A percentile compares a stretch with the other conserved stretches of the same genome.
phyloP scores from a whole-genome alignment of 495 filamentous ascomycete genomes.

The Trichoderma orchidacearum region DNA sequence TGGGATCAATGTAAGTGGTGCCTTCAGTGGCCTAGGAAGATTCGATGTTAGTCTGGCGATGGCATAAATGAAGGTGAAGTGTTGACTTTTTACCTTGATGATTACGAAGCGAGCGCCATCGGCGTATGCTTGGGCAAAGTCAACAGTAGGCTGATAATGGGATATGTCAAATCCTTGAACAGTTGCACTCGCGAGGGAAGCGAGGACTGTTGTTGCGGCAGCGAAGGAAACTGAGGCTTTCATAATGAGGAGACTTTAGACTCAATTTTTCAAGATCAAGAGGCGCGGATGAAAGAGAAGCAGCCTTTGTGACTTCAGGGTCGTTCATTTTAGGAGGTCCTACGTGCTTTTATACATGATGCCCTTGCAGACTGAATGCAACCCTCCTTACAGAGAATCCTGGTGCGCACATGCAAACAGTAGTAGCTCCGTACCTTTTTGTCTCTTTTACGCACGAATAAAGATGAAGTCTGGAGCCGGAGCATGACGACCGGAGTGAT shows the following conservation, averaged over 20 bases:
- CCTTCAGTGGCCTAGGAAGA: slow-evolving; percentile 42
- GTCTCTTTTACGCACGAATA: no score
- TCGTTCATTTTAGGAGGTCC: no score
- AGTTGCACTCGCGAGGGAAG: slow-evolving; percentile 17
- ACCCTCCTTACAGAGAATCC: background rate
- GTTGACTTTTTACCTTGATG: slow-evolving; percentile 49
- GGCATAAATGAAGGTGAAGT: background rate
- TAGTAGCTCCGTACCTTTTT: no score
- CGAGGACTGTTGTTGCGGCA: background rate
- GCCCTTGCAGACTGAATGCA: background rate
- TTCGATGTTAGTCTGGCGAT: background rate
- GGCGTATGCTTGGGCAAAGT: slow-evolving; percentile 38
- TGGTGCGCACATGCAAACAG: background rate
- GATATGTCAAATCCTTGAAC: slow-evolving; percentile 54
- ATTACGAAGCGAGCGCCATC: slow-evolving; percentile 48
- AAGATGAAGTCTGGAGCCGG: no score
- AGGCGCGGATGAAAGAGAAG: no score
- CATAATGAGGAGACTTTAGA: background rate
- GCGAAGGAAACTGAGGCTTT: background rate
- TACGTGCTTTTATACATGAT: background rate
- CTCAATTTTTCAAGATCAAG: background rate
- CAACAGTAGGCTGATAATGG: slow-evolving; percentile 39
- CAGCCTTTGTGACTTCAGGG: no score
- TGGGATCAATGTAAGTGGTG: slow-evolving; percentile 35
- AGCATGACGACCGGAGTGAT: no score